These are phyloP conservation scores for Glycine tomentella DNA, from an alignment of 306 rosid genomes.

Conservation along the genomic window DNA sequence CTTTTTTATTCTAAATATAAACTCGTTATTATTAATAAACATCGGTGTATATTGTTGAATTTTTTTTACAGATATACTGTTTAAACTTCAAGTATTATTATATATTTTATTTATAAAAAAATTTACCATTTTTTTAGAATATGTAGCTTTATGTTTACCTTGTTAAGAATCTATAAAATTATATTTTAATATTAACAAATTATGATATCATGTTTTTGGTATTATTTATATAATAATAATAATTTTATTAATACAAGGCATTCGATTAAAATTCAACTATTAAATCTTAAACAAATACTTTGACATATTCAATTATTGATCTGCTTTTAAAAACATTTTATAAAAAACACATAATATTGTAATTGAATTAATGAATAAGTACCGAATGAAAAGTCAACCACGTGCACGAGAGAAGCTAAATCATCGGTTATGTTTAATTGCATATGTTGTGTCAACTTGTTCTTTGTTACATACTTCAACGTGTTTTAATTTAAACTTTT, in stretches of 20 bases:
- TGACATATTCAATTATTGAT: not conserved
- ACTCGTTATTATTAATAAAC: too few species aligned
- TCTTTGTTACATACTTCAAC: slow-evolving; percentile 18
- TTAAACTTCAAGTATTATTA: too few species aligned
- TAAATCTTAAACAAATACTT: not conserved
- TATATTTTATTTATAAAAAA: too few species aligned
- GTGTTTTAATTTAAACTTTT: slow-evolving; percentile 27
- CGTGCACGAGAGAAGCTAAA: slow-evolving; percentile 32
- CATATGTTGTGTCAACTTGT: slow-evolving; percentile 36
- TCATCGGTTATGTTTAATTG: slow-evolving; percentile 11
- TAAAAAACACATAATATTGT: not conserved
- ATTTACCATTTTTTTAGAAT: too few species aligned
- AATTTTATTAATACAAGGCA: too few species aligned
- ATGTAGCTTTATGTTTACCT: too few species aligned
- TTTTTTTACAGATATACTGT: too few species aligned
- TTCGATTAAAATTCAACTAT: too few species aligned
- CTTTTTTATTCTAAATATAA: too few species aligned
- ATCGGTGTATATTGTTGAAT: too few species aligned
- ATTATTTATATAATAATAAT: too few species aligned
- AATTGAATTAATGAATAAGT: slow-evolving; percentile 15
- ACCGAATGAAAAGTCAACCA: slow-evolving; percentile 36
- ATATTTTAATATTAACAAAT: not conserved
- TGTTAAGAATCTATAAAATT: too few species aligned
- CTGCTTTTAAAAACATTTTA: not conserved
- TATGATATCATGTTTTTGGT: not conserved